These are phyloP conservation scores for Scalesia atractyloides DNA, from an alignment of 129 eudicot species.

Conservation along the genomic window DNA sequence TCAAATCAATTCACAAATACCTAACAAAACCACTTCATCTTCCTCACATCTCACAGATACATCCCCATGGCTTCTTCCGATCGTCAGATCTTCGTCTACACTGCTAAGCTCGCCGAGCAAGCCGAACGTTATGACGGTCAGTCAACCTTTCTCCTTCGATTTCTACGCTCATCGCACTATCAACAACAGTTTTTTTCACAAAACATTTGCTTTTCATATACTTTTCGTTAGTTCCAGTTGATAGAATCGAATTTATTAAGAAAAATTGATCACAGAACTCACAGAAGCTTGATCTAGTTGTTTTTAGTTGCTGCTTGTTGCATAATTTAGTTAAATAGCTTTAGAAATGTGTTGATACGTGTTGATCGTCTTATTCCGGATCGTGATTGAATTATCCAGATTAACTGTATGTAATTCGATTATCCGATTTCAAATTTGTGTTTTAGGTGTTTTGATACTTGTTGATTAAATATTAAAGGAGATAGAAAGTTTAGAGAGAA, in stretches of 20 bases:
- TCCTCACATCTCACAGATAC: slow-evolving; percentile 23
- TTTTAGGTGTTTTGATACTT: no score
- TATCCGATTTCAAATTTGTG: not conserved
- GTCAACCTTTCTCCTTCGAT: not conserved
- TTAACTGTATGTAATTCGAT: not conserved
- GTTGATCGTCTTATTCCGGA: not conserved
- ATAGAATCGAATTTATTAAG: not conserved
- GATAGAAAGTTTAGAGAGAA: no score
- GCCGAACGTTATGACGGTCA: slow-evolving; percentile 39
- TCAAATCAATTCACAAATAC: not conserved
- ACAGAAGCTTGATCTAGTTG: not conserved
- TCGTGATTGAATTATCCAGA: not conserved
- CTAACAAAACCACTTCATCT: not conserved
- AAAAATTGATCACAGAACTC: not conserved
- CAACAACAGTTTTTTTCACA: not conserved
- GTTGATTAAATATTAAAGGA: no score
- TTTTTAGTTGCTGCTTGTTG: not conserved
- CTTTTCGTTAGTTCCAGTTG: not conserved
- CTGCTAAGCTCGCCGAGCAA: slow-evolving; percentile 43
- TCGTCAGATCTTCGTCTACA: slow-evolving; percentile 37
- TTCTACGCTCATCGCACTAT: not conserved
- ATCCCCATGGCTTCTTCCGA: slow-evolving; percentile 34
- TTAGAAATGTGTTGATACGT: not conserved
- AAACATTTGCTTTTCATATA: not conserved
- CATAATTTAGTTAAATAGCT: slow-evolving; percentile 2